These are phyloP conservation scores for Auricularia heimuer DNA, from an alignment of 768 basidiomycete species.

Conservation along the genomic window DNA sequence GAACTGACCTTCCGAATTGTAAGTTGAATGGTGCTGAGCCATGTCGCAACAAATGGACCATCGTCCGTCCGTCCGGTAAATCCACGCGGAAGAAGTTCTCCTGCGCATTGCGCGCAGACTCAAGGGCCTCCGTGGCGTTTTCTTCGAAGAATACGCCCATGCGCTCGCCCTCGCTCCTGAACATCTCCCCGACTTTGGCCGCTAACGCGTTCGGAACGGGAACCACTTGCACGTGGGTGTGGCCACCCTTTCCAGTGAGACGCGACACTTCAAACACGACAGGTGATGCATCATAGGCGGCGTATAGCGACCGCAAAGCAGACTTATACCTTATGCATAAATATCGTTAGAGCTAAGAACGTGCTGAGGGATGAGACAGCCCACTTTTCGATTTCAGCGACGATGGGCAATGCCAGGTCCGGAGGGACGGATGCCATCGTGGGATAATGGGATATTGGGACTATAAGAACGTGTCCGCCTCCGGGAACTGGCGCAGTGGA, in stretches of 20 bases:
- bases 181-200: conserved; percentile 57
- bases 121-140: conserved; percentile 55
- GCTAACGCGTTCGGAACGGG: conserved; percentile 61
- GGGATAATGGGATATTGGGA: conserved; percentile 89
- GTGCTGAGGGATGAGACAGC: conserved; percentile 1
- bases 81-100: conserved; percentile 88
- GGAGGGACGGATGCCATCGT: conserved; percentile 75
- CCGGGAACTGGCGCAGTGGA: conserved; percentile 55
- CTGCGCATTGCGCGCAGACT: conserved; percentile 37
- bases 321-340: conserved; percentile 54
- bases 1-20: conserved; percentile 83
- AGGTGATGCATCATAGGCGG: conserved; percentile 52
- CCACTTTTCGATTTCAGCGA: conserved; percentile 72
- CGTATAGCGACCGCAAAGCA: conserved; percentile 63
- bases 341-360: too few relatives aligned
- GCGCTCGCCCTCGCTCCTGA: conserved; percentile 54
- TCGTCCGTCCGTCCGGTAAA: conserved; percentile 70
- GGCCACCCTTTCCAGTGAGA: conserved; percentile 76
- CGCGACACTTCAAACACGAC: conserved; percentile 87
- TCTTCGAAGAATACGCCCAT: conserved; percentile 66
- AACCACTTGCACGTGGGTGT: conserved; percentile 85
- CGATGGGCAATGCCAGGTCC: conserved; percentile 64
- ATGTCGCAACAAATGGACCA: conserved; percentile 79
- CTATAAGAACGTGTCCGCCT: conserved; percentile 90
- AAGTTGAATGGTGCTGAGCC: conserved; percentile 65